A percentile compares a stretch with the other conserved stretches of the same genome.
Conservation (phyloP, 1,139 yeast genomes). For the Geotrichum armillariae region DNA sequence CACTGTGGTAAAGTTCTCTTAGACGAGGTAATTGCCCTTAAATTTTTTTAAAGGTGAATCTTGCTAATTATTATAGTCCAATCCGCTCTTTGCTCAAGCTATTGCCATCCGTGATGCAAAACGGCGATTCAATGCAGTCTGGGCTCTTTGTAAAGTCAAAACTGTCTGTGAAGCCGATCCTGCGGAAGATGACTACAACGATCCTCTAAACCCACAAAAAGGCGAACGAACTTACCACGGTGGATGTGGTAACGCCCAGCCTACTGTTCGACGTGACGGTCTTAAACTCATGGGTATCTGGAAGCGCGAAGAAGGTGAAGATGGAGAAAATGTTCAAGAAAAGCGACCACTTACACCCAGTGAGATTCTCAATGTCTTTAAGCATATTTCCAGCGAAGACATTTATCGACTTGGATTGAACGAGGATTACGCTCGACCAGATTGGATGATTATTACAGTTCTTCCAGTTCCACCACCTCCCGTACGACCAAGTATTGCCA, state of each 20-base stretch:
- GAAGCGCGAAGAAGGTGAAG: conserved; percentile 80
- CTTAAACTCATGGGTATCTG: conserved; percentile 95
- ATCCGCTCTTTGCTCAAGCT: conserved; percentile 87
- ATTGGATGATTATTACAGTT: conserved; percentile 96
- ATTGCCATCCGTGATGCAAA: conserved; percentile 89
- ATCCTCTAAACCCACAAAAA: conserved; percentile 40
- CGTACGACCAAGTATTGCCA: conserved; percentile 97
- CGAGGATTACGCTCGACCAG: conserved; percentile 97
- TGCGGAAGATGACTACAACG: conserved; percentile 50
- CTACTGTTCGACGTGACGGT: conserved; percentile 94
- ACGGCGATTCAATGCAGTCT: conserved; percentile 93
- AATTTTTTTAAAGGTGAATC: background rate
- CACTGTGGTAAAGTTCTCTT: conserved; percentile 93
- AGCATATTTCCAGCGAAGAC: conserved; percentile 86
- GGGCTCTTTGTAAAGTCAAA: conserved; percentile 88
- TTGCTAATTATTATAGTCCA: conserved; percentile 29
- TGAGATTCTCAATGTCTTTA: conserved; percentile 87
- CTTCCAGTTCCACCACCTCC: conserved; percentile 99
- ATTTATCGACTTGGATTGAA: conserved; percentile 81
- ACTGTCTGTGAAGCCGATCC: conserved; percentile 95
- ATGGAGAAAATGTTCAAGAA: conserved; percentile 89
- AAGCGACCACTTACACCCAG: conserved; percentile 84
- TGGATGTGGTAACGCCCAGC: conserved; percentile 98
- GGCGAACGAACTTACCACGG: conserved; percentile 65
- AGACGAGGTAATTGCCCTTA: conserved; percentile 57